phyloP scores from a whole-genome alignment of 2,329 filamentous ascomycete genomes.

The Fusarium albidum region DNA sequence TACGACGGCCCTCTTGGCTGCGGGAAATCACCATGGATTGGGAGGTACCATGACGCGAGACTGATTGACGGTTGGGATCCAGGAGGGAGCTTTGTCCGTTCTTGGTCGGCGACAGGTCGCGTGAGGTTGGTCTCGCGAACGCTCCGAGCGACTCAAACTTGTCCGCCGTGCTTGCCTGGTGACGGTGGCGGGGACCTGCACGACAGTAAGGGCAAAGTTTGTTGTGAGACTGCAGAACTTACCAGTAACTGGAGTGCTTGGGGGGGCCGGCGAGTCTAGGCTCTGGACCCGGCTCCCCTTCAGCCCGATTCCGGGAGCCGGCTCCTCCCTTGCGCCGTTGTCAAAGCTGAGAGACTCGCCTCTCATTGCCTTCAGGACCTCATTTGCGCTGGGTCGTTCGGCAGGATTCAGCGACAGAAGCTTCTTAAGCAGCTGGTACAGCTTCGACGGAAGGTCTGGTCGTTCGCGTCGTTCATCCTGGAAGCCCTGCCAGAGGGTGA shows the following conservation, averaged over 20 bases:
- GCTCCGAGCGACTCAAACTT: slow-evolving; percentile 38
- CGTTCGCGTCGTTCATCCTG: slow-evolving; percentile 77
- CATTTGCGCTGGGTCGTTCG: slow-evolving; percentile 82
- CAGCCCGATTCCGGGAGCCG: slow-evolving; percentile 51
- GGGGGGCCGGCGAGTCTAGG: slow-evolving; percentile 61
- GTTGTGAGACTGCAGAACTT: slow-evolving; percentile 28
- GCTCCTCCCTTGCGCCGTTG: slow-evolving; percentile 48
- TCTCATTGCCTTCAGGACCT: slow-evolving; percentile 82
- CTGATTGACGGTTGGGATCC: slow-evolving; percentile 19
- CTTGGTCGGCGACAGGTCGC: slow-evolving; percentile 31
- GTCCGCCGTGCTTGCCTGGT: slow-evolving; percentile 32
- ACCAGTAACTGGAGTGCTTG: slow-evolving; percentile 59
- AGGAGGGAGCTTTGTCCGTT: slow-evolving; percentile 13
- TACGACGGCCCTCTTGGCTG: slow-evolving; percentile 49
- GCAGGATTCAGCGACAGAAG: slow-evolving; percentile 80
- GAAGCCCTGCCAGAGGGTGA: slow-evolving; percentile 87
- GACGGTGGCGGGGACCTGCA: slow-evolving; percentile 43
- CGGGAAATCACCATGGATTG: slow-evolving; percentile 52
- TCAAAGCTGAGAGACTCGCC: slow-evolving; percentile 64
- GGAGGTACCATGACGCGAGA: slow-evolving; percentile 28
- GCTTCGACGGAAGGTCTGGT: slow-evolving; percentile 82
- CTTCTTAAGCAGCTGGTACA: slow-evolving; percentile 85
- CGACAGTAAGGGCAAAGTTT: slow-evolving; percentile 42
- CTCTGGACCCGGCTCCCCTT: slow-evolving; percentile 60
- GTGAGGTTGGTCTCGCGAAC: slow-evolving; percentile 23